Evolutionary conservation across 2,329 filamentous ascomycete species (phyloP).

Genomic region (Orbilia quercus): DNA sequence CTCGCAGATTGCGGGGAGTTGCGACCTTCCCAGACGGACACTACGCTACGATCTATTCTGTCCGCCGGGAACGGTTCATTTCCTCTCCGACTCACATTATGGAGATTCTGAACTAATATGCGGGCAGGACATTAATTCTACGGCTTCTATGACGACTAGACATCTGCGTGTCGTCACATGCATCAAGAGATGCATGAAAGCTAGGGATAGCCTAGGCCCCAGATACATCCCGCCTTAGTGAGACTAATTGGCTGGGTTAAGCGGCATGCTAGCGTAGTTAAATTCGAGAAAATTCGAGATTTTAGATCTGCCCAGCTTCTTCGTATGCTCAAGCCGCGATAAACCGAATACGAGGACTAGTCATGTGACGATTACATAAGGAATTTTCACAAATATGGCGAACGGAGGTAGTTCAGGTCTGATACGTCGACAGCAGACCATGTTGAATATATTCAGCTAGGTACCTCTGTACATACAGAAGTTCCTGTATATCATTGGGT

Average conservation of each 20-base stretch:
- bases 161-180: slow-evolving; percentile 8
- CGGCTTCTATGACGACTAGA: slow-evolving; percentile 5
- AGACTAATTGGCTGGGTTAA: slow-evolving; percentile 11
- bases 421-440: background rate
- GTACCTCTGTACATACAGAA: background rate
- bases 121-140: background rate
- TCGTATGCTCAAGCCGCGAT: slow-evolving; percentile 42
- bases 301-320: background rate
- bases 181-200: background rate
- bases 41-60: background rate
- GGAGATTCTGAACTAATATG: no score
- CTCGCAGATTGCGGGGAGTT: slow-evolving; percentile 5
- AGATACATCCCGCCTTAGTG: slow-evolving; percentile 42
- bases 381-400: background rate
- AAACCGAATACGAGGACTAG: slow-evolving; percentile 35
- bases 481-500: background rate
- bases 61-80: slow-evolving; percentile 43
- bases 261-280: no score
- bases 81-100: slow-evolving; percentile 18
- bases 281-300: no score
- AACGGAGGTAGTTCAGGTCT: background rate
- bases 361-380: background rate
- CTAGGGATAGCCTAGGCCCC: background rate
- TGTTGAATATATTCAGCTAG: background rate
- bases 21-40: slow-evolving; percentile 17